Conservation (phyloP, 2,329 filamentous ascomycete species). For the Dactylellina sp. region DNA sequence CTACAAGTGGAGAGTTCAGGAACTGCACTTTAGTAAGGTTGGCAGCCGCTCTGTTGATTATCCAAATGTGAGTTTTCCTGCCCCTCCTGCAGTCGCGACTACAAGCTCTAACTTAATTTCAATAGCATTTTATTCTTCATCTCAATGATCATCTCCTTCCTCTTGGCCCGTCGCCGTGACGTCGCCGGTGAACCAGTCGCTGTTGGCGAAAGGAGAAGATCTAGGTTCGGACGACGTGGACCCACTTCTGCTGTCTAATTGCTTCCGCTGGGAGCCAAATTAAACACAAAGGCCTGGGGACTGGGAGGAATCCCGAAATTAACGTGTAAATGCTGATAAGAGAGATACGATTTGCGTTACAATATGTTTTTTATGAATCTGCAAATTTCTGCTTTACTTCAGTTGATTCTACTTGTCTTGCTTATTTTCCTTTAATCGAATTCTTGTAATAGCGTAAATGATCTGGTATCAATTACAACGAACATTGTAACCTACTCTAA, state of each 20-base stretch:
- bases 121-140: conserved; percentile 58
- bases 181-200: conserved; percentile 25
- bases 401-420: too few relatives aligned
- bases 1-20: conserved; percentile 30
- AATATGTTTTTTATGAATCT: too few relatives aligned
- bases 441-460: too few relatives aligned
- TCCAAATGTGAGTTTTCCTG: conserved; percentile 57
- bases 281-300: not conserved
- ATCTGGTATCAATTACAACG: too few relatives aligned
- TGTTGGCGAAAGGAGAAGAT: conserved; percentile 40
- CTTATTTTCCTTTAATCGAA: too few relatives aligned
- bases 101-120: not conserved
- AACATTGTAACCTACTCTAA: too few relatives aligned
- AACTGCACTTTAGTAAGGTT: conserved; percentile 57
- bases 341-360: not conserved
- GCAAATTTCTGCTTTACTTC: too few relatives aligned
- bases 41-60: conserved; percentile 55
- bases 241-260: conserved; percentile 28
- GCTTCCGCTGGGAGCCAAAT: not conserved
- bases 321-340: not conserved
- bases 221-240: conserved; percentile 20
- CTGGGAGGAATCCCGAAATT: too few relatives aligned
- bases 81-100: not conserved
- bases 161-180: conserved; percentile 38
- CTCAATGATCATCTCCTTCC: conserved; percentile 57